Base-by-base conservation (phyloP, 2,329 filamentous ascomycete genomes). In the Exophiala spinifera region DNA sequence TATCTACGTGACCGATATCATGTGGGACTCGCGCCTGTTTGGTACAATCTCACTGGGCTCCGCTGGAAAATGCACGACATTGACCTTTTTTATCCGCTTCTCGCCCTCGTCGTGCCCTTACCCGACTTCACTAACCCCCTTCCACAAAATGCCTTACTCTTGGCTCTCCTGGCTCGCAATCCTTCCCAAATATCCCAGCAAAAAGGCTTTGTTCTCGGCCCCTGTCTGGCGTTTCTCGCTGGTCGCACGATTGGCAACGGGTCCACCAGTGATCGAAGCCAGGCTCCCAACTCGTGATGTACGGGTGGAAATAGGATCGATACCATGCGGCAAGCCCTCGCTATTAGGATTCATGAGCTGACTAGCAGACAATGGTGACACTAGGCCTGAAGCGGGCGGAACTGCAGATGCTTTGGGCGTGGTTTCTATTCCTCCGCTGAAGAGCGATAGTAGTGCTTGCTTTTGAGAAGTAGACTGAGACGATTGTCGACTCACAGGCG, bases 131-230 rank as follows among this genome's bases (percentile, higher is more conserved):
- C 19, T 39, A 5, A 3, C 11, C 36, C 36, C 28, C 36, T 28
- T 46, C 17, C 13, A 13, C 28, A 31, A n/a, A 31, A 39, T 19
- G 4, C 4, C 36, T 39, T 6, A n/a, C 17, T n/a, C n/a, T 57
- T 49, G 59, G 20, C 47, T 49, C 46, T 60, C 60, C 40, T 62
- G 55, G 33, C 47, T 56, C 14, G 60, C 62, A 49, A 64, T 61
- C 37, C 59, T 56, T 45, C 89, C 82, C 64, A 95, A 72, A 66
- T 90, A 94, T 8, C 82, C 86, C 48, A 94, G 76, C 66, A 95
- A 72, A 64, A 94, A 94, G 14, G 79, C 85, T 66, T 88, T 86
- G 62, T 94, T 85, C 0, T 83, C 86, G 0, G 87, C 81, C 3
- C 85, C 87, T 15, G 74, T 72, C 61, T 66, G 47, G 62, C 67